phyloP scores from a whole-genome alignment of 371 early-diverging fungal species.

The Saksenaea oblongispora region DNA sequence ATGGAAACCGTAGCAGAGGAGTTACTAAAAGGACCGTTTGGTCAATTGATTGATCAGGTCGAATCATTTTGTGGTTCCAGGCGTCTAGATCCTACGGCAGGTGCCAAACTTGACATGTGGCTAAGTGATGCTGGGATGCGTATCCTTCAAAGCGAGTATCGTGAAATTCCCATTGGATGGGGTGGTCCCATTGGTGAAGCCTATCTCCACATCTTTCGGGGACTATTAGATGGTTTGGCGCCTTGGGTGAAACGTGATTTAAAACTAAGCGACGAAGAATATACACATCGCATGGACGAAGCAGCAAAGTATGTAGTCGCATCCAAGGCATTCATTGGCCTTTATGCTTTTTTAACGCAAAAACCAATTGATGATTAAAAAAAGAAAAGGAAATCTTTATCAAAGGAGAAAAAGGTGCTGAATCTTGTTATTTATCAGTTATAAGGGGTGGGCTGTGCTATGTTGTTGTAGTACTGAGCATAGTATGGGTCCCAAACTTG shows the following conservation, averaged over 20 bases:
- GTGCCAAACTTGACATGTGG: conserved; percentile 32
- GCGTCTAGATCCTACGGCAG: conserved; percentile 28
- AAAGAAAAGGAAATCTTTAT: not conserved
- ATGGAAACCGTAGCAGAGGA: not conserved
- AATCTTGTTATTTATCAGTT: not conserved
- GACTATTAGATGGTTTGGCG: conserved; percentile 14
- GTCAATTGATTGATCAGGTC: conserved; percentile 9
- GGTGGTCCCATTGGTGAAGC: conserved; percentile 40
- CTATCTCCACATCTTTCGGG: conserved; percentile 25
- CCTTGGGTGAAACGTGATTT: conserved; percentile 17
- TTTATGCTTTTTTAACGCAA: conserved; percentile 38
- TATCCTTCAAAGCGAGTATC: conserved; percentile 37
- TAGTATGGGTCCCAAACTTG: not conserved
- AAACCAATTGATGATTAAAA: conserved; percentile 22
- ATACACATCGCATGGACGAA: conserved; percentile 12
- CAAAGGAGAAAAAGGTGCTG: not conserved
- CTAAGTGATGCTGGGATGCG: conserved; percentile 20
- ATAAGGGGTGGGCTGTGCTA: not conserved
- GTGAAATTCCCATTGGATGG: conserved; percentile 41
- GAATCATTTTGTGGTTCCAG: conserved; percentile 28
- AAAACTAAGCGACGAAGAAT: conserved; percentile 17
- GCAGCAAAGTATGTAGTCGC: conserved; percentile 16
- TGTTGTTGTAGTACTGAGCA: not conserved
- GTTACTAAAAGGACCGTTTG: not conserved
- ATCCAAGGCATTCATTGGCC: conserved; percentile 32